Evolutionary conservation across 1,139 yeast genomes (phyloP), one percentile per base, ranked within the genome.

Genomic region (Hyphopichia khmerensis): DNA sequence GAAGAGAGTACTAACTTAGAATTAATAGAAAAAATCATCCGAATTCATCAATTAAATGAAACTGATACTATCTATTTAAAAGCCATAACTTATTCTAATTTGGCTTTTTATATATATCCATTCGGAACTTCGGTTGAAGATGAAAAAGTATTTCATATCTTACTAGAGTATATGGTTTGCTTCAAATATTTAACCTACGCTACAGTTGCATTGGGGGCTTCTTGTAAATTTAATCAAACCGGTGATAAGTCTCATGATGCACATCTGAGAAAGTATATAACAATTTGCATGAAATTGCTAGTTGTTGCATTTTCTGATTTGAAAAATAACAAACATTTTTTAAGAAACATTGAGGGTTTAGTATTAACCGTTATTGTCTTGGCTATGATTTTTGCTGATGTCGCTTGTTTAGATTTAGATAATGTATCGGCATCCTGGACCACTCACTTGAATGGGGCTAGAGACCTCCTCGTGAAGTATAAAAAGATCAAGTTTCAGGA

Each of bases 291-390:
- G 52, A 39, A 47, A 23, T 45, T 51, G 19, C 39, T 52, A 3
- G 53, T 48, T 38, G 45, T 44, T 18, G 55, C 52, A 8, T 51
- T 51, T 30, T 45, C 47, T 24, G 50, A 49, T 40, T 36, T 51
- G 31, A 45, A 39, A 14, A 44, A 41, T 40, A 43, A 50, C 31
- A 49, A 45, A 17, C 40, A 45, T 38, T 42, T 46, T 24, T 49
- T 50, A 14, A 39, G 51, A 45, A 46, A 50, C 40, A 48, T 52
- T 35, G 56, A 52, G 42, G 55, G 54, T 21, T 41, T 52, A 16
- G 45, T 51, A 15, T 40, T 51, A 18, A 52, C 56, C 11, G 55
- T 52, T 38, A 43, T 52, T 10, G 33, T 48, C 17, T 46, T 51
- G 16, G 49, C 55, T 2, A 50, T 50, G 51, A 44, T 50, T 15